These are phyloP conservation scores for Stephanodiscus minutulus DNA, from an alignment of 108 stramenopile genomes.

Conservation along the genomic window DNA sequence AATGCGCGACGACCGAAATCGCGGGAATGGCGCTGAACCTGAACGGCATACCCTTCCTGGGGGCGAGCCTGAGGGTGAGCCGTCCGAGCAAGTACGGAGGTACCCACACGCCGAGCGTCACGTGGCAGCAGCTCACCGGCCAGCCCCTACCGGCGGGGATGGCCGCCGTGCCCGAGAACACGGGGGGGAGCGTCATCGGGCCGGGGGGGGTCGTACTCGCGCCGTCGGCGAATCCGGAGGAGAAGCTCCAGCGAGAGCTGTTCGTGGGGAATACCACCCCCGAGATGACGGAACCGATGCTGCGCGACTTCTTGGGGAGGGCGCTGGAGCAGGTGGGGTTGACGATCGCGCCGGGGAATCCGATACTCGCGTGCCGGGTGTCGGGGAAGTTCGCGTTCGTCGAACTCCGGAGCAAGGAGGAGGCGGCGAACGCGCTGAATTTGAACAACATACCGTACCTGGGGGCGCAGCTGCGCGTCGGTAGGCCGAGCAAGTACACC, in stretches of 20 bases:
- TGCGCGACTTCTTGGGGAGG: slow-evolving; percentile 83
- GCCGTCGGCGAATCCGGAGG: slow-evolving; percentile 63
- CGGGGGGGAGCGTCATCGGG: neutral
- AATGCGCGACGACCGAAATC: slow-evolving; percentile 71
- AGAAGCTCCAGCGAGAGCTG: slow-evolving; percentile 86
- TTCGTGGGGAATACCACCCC: slow-evolving; percentile 94
- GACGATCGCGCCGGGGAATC: slow-evolving; percentile 80
- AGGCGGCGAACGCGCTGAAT: slow-evolving; percentile 90
- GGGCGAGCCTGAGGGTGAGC: slow-evolving; percentile 80
- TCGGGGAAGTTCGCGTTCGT: slow-evolving; percentile 94
- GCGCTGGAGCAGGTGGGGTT: slow-evolving; percentile 88
- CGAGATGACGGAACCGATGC: slow-evolving; percentile 89
- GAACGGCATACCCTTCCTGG: slow-evolving; percentile 92
- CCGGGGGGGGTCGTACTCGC: neutral
- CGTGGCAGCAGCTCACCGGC: slow-evolving; percentile 92
- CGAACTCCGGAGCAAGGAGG: slow-evolving; percentile 80
- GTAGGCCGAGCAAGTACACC: slow-evolving; percentile 90
- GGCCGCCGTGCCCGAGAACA: slow-evolving; percentile 29
- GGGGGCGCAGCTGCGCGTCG: slow-evolving; percentile 84
- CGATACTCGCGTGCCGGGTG: slow-evolving; percentile 84
- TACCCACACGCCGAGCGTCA: slow-evolving; percentile 58
- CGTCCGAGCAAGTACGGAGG: slow-evolving; percentile 93
- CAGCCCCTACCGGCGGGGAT: slow-evolving; percentile 65
- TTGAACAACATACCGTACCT: slow-evolving; percentile 93
- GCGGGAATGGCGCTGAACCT: slow-evolving; percentile 82